phyloP scores from a whole-genome alignment of 2,329 filamentous ascomycete species.

The Cercospora citrullina region DNA sequence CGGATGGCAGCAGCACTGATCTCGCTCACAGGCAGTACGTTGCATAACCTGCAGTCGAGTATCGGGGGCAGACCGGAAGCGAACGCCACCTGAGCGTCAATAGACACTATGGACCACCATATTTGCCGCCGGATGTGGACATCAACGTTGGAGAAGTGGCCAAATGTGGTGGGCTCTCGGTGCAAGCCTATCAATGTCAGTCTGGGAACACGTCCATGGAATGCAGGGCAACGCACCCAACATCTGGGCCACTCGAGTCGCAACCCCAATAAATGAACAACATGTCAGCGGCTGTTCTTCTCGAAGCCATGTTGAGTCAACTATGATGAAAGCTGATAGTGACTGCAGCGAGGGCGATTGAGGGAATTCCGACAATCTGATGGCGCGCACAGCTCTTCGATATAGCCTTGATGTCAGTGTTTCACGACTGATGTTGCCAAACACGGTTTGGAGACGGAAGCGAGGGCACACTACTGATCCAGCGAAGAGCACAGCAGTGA shows the following conservation, averaged over 20 bases:
- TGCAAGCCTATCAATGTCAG: conserved; percentile 39
- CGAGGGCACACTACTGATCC: conserved; percentile 29
- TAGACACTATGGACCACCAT: conserved; percentile 54
- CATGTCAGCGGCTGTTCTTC: conserved; percentile 53
- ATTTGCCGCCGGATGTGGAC: conserved; percentile 49
- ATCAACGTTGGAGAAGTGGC: conserved; percentile 45
- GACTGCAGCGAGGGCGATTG: conserved; percentile 48
- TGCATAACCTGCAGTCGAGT: conserved; percentile 48
- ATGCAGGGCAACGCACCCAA: conserved; percentile 38
- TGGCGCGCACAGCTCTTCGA: conserved; percentile 27
- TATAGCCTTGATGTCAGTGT: conserved; percentile 26
- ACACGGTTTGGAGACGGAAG: conserved; percentile 24
- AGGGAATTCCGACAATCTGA: conserved; percentile 41
- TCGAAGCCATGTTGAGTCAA: conserved; percentile 40
- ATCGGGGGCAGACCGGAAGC: conserved; percentile 51
- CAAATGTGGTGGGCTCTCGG: conserved; percentile 51
- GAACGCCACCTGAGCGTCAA: conserved; percentile 52
- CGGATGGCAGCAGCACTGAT: conserved; percentile 42
- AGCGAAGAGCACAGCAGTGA: conserved; percentile 29
- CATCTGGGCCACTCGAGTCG: conserved; percentile 50
- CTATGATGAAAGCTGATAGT: conserved; percentile 49
- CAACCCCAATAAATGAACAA: conserved; percentile 51
- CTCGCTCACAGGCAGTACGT: conserved; percentile 46
- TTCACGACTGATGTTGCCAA: conserved; percentile 27
- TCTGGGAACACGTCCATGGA: not conserved